Evolutionary conservation across 495 filamentous ascomycete species (phyloP).

Genomic region (Letharia columbiana): DNA sequence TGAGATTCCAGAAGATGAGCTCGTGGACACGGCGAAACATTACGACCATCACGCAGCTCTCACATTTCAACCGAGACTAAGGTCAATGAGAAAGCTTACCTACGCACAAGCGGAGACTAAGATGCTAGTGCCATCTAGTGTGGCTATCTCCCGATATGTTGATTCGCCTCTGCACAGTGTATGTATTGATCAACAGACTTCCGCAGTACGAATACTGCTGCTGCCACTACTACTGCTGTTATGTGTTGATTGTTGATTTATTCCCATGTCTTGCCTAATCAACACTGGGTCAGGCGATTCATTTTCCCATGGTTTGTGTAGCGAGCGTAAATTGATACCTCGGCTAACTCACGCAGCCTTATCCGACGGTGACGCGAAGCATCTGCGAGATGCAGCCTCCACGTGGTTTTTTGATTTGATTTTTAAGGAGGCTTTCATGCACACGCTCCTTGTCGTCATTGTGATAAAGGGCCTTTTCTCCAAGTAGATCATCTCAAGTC

Average conservation of each 20-base stretch:
- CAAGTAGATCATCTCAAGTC: neutral
- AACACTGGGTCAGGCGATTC: too few relatives aligned
- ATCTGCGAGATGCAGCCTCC: neutral
- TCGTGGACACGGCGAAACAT: slow-evolving; percentile 1
- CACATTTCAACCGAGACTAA: too few relatives aligned
- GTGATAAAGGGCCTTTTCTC: neutral
- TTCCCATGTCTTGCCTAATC: too few relatives aligned
- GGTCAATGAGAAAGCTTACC: too few relatives aligned
- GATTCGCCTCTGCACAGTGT: neutral
- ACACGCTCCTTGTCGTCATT: neutral
- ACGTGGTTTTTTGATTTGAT: neutral
- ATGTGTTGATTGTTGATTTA: too few relatives aligned
- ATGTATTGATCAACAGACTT: too few relatives aligned
- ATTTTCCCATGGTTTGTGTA: neutral
- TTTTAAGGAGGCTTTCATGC: neutral
- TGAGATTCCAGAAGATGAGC: neutral
- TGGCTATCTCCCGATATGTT: neutral
- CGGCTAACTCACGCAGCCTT: neutral
- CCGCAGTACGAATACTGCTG: too few relatives aligned
- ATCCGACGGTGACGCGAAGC: neutral
- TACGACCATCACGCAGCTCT: neutral
- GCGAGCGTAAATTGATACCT: neutral
- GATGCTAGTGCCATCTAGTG: neutral
- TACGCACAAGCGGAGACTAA: neutral
- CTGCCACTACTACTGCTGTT: too few relatives aligned